Conservation (phyloP, 495 filamentous ascomycete species). For the Annulohypoxylon bovei region DNA sequence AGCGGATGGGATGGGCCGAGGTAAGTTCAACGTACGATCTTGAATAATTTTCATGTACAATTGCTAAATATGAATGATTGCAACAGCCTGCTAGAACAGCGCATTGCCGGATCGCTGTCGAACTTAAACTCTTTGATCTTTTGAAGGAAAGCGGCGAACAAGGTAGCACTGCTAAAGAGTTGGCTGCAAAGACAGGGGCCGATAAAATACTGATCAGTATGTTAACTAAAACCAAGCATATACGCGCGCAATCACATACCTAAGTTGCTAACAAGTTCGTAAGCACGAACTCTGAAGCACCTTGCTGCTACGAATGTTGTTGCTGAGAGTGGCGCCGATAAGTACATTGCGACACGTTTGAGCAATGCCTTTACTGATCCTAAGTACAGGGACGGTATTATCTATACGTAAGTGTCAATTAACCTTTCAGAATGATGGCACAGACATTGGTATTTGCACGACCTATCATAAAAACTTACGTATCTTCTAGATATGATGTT, state of each 20-base stretch:
- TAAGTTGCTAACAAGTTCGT: background rate
- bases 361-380: conserved; percentile 52
- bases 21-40: conserved; percentile 28
- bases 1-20: conserved; percentile 57
- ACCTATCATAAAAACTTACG: background rate
- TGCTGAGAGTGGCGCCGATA: conserved; percentile 53
- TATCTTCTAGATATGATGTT: conserved; percentile 13
- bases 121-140: conserved; percentile 50
- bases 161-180: conserved; percentile 37
- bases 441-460: too few relatives aligned
- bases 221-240: background rate
- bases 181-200: conserved; percentile 45
- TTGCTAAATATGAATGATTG: background rate
- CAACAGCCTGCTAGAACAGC: conserved; percentile 53
- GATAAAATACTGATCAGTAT: conserved; percentile 42
- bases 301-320: conserved; percentile 62
- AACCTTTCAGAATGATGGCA: background rate
- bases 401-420: conserved; percentile 42
- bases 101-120: conserved; percentile 49
- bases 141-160: conserved; percentile 42
- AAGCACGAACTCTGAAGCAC: conserved; percentile 53
- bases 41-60: background rate
- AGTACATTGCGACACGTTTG: conserved; percentile 58
- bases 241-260: too few relatives aligned
- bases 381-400: conserved; percentile 41